These are phyloP conservation scores for Linum tenue DNA, from an alignment of 345 rosid species.

Conservation along the genomic window DNA sequence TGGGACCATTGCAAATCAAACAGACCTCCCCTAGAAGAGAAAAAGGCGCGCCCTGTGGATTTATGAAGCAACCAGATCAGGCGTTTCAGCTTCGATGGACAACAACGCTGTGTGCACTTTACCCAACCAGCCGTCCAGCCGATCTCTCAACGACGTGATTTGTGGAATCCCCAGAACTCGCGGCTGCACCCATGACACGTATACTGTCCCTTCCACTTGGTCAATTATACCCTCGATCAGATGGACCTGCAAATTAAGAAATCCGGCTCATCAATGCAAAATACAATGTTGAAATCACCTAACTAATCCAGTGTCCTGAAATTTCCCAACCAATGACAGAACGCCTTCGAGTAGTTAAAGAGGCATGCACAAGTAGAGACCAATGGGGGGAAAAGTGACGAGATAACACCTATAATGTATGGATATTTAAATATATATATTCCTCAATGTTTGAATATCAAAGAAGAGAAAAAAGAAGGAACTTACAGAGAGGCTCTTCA, in stretches of 20 bases:
- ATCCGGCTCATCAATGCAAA: background rate
- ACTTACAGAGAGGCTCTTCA: constrained; percentile 97
- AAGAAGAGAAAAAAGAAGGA: constrained; percentile 1
- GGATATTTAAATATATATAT: too few species aligned
- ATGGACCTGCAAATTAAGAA: constrained; percentile 57
- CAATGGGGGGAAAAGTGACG: background rate
- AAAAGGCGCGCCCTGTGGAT: background rate
- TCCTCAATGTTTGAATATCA: background rate
- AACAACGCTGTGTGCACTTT: constrained; percentile 74
- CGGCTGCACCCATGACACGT: constrained; percentile 98
- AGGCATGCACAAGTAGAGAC: background rate
- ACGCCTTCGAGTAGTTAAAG: too few species aligned
- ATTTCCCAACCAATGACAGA: too few species aligned
- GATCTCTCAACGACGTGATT: constrained; percentile 78
- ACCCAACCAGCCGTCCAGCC: constrained; percentile 70
- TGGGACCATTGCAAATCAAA: too few species aligned
- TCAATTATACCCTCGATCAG: constrained; percentile 93
- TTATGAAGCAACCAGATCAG: constrained; percentile 85
- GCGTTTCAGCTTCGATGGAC: constrained; percentile 96
- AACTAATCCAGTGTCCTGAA: too few species aligned
- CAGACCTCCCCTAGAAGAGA: too few species aligned
- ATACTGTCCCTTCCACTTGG: constrained; percentile 88
- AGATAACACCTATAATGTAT: background rate
- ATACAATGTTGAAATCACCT: too few species aligned
- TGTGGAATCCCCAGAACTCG: constrained; percentile 93